A percentile compares a stretch with the other conserved stretches of the same genome.
phyloP scores from a whole-genome alignment of 1,284 basidiomycete species.

The Ceraceosorus guamensis region DNA sequence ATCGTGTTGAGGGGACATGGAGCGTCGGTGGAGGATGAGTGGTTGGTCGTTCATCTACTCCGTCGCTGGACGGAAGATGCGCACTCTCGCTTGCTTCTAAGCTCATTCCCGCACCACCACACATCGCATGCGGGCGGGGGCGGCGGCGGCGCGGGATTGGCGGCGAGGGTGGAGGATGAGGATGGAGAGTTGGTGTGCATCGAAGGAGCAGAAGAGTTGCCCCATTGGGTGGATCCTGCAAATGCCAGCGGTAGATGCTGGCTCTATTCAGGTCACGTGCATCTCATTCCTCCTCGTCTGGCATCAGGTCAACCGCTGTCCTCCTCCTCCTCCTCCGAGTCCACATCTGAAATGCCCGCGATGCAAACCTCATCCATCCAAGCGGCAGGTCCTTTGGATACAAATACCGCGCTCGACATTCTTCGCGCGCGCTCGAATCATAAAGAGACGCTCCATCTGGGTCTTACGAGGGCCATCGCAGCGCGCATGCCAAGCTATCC shows the following conservation, averaged over 20 bases:
- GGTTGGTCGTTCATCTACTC: slow-evolving; percentile 77
- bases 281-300: slow-evolving; percentile 73
- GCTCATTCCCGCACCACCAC: slow-evolving; percentile 18
- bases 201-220: slow-evolving; percentile 84
- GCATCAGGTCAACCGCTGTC: slow-evolving; percentile 1
- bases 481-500: slow-evolving; percentile 2
- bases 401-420: background rate
- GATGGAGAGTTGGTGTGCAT: slow-evolving; percentile 96
- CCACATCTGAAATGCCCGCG: too few species aligned
- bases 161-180: slow-evolving; percentile 61
- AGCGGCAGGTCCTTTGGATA: too few species aligned
- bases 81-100: slow-evolving; percentile 59
- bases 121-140: slow-evolving; percentile 13
- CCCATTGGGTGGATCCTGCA: slow-evolving; percentile 81
- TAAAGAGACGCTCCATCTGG: background rate
- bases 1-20: slow-evolving; percentile 77
- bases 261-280: slow-evolving; percentile 73
- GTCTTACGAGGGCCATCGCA: background rate
- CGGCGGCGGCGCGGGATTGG: slow-evolving; percentile 7
- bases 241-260: slow-evolving; percentile 90
- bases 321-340: background rate
- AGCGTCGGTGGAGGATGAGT: slow-evolving; percentile 91
- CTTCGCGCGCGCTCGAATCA: background rate
- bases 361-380: too few species aligned
- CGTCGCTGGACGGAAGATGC: slow-evolving; percentile 58